Conservation (phyloP, 1,284 basidiomycete genomes). For the Rhodotorula sp. region DNA sequence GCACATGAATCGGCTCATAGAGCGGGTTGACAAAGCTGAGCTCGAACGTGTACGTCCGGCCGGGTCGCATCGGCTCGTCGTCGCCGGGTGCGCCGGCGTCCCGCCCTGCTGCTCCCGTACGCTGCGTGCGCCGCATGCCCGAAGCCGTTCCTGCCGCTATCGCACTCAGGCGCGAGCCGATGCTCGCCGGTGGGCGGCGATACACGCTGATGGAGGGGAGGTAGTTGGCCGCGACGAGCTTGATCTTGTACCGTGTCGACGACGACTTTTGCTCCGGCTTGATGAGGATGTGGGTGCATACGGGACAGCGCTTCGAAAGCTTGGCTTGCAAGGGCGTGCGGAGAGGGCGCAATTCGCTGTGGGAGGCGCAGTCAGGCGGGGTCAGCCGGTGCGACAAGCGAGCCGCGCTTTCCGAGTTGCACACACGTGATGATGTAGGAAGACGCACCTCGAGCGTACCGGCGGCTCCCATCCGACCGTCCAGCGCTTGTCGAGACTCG, state of each 20-base stretch:
- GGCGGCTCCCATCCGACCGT: constrained; percentile 73
- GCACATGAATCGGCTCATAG: constrained; percentile 88
- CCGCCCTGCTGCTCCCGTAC: constrained; percentile 2
- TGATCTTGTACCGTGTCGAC: constrained; percentile 93
- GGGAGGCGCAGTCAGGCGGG: constrained; percentile 5
- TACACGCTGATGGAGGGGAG: constrained; percentile 72
- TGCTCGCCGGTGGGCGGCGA: constrained; percentile 34
- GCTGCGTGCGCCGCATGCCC: constrained; percentile 11
- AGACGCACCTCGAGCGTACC: constrained; percentile 64
- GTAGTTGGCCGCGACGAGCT: constrained; percentile 90
- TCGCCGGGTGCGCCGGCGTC: constrained; percentile 26
- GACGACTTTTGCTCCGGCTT: constrained; percentile 97
- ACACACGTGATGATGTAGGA: not conserved
- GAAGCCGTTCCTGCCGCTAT: constrained; percentile 38
- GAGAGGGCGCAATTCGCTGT: constrained; percentile 76
- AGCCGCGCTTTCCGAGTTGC: too few species aligned
- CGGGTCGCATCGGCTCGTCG: constrained; percentile 62
- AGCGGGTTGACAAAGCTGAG: constrained; percentile 87
- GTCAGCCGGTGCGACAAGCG: not conserved
- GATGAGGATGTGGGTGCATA: constrained; percentile 92
- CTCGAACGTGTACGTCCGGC: constrained; percentile 80
- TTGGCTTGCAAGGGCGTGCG: constrained; percentile 90
- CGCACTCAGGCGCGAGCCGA: constrained; percentile 34
- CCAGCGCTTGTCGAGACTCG: constrained; percentile 77
- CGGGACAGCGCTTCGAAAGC: constrained; percentile 89